A percentile compares a stretch with the other conserved stretches of the same genome.
Conservation (phyloP, 1,284 basidiomycete species). For the Cutaneotrichosporon daszewskae region DNA sequence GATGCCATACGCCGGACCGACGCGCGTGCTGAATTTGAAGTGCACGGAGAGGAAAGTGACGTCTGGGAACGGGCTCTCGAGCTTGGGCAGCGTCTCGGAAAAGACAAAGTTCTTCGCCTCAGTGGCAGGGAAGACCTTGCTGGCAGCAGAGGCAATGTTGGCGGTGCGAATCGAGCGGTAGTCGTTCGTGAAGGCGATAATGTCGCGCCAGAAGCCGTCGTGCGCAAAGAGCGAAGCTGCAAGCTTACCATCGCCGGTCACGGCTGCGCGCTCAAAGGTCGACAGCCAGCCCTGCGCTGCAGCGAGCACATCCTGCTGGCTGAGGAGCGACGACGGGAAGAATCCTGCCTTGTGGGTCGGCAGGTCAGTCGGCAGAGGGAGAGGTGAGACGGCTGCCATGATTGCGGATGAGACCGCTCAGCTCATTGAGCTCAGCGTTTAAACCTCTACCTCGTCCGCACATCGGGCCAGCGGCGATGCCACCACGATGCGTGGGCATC, state of each 20-base stretch:
- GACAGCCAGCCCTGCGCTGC: conserved; percentile 2
- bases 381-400: too few species aligned
- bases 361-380: conserved; percentile 6
- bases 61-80: conserved; percentile 55
- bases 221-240: conserved; percentile 14
- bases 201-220: conserved; percentile 12
- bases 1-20: conserved; percentile 54
- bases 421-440: too few species aligned
- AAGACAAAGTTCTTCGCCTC: conserved; percentile 50
- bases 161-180: conserved; percentile 24
- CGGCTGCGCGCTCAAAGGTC: conserved; percentile 11
- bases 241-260: conserved; percentile 18
- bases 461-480: too few species aligned
- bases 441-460: too few species aligned
- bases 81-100: conserved; percentile 12
- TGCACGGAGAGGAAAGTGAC: conserved; percentile 57
- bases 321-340: background rate
- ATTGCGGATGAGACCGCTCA: too few species aligned
- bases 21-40: conserved; percentile 57
- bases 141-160: conserved; percentile 29
- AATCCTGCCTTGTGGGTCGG: conserved; percentile 9
- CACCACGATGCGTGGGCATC: too few species aligned
- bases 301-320: background rate
- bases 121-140: conserved; percentile 46
- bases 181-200: conserved; percentile 31